Base-by-base conservation (phyloP, 192 early-diverging fungal genomes). In the Backusella australiensis region DNA sequence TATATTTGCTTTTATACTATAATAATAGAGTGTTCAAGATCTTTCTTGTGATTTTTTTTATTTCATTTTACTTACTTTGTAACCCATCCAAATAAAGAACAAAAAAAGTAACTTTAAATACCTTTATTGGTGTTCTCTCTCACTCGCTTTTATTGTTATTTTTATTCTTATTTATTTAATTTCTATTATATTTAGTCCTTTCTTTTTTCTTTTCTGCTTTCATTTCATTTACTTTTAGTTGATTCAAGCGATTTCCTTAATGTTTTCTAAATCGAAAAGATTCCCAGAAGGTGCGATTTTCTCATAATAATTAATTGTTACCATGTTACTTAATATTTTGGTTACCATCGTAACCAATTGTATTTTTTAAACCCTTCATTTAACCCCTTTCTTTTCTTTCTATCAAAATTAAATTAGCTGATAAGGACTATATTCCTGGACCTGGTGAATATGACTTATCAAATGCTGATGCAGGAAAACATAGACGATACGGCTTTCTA, bases 181-280 rank as follows among this genome's bases (percentile, higher is more conserved):
- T 44, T 49, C 7, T n/a, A 49, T 49, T 49, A 49, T 49, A 49
- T 49, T 49, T 49, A 19, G 46, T 49, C 1, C 46, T 49, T n/a
- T 49, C 12, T n/a, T 41, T 59, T 41, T 41, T 66, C 4, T 66
- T 34, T 71, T 49, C 17, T 26, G 2, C 23, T 29, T 34, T 42
- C 53, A 7, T 39, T 39, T 59, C 12, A 9, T 72, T 53, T 23
- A 59, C 6, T 63, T 46, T 65, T 34, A 36, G 35, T 23, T 41
- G 4, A 39, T 69, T 23, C 23, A 23, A 39, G 19, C 34, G 9
- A 46, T 65, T 38, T 74, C 34, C n/a, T 67, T 53, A 12, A 76
- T 76, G 75, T 76, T 76, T 59, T 66, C 75, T 26, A 76, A 76
- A 70, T 76, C 75, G 14, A 76, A 76, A 69, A 42, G 75, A 38